A percentile compares a stretch with the other conserved stretches of the same genome.
These are phyloP conservation scores for Heteromeles arbutifolia DNA, from an alignment of 306 rosid species.

Conservation along the genomic window DNA sequence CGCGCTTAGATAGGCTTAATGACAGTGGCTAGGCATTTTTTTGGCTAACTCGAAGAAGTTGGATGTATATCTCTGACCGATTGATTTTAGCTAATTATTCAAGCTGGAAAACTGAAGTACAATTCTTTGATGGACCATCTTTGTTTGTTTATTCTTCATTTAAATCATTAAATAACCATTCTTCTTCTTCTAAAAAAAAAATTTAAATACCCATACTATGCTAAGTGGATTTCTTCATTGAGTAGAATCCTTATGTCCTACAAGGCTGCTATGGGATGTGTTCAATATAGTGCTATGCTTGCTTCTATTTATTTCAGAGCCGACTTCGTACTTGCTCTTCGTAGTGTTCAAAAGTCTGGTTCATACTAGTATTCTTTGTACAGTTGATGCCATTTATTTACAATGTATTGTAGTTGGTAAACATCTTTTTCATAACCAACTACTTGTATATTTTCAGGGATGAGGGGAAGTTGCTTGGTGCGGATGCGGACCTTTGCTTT, in stretches of 20 bases:
- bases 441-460: slow-evolving; percentile 10
- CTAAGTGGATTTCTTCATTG: background rate
- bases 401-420: background rate
- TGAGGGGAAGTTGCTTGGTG: slow-evolving; percentile 9
- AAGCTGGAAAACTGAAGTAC: background rate
- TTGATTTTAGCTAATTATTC: background rate
- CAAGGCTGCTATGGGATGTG: background rate
- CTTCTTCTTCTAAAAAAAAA: no score
- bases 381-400: background rate
- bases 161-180: no score
- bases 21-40: background rate
- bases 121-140: background rate
- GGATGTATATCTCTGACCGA: background rate
- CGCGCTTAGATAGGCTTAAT: background rate
- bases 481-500: background rate
- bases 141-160: background rate
- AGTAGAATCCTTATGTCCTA: background rate
- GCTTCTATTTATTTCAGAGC: background rate
- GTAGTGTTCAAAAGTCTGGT: background rate
- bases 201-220: background rate
- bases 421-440: background rate
- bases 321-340: background rate
- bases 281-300: background rate
- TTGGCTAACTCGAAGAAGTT: background rate
- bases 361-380: background rate